phyloP scores from a whole-genome alignment of 129 eudicot genomes.

The Escallonia herrerae region DNA sequence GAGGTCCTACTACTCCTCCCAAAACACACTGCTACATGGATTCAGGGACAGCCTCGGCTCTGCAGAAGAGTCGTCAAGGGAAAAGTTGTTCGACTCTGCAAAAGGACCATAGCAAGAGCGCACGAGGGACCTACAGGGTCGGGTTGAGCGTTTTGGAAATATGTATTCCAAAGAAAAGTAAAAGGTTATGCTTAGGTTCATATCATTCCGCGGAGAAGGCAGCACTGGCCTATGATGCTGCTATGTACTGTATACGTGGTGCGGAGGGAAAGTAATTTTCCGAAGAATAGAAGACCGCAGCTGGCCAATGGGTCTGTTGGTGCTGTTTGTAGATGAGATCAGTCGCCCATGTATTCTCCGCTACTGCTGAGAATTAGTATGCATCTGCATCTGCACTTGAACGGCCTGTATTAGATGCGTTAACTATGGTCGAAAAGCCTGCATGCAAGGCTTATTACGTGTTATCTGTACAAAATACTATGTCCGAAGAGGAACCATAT shows the following conservation, averaged over 20 bases:
- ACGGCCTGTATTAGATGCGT: no score
- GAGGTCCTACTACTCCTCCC: neutral
- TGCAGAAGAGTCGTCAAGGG: no score
- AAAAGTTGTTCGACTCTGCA: no score
- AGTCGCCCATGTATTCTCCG: neutral
- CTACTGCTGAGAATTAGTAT: no score
- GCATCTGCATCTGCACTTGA: no score
- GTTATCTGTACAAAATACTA: no score
- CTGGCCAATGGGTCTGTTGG: neutral
- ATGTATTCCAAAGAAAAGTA: neutral
- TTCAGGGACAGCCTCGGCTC: neutral
- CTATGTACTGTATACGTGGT: neutral
- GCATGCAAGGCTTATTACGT: no score
- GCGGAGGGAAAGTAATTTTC: neutral
- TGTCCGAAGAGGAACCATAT: no score
- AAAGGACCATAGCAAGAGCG: neutral
- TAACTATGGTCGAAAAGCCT: no score
- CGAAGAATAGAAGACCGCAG: slow-evolving; percentile 1
- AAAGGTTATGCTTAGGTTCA: neutral
- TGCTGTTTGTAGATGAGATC: neutral
- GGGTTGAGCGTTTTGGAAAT: neutral
- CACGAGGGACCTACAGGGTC: slow-evolving; percentile 2
- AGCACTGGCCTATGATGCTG: neutral
- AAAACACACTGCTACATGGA: neutral
- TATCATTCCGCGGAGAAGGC: neutral